Evolutionary conservation across 225 moss, liverwort and hornwort species (phyloP), one percentile per base, ranked within the genome.

Genomic region (Rhytidiadelphus loreus): DNA sequence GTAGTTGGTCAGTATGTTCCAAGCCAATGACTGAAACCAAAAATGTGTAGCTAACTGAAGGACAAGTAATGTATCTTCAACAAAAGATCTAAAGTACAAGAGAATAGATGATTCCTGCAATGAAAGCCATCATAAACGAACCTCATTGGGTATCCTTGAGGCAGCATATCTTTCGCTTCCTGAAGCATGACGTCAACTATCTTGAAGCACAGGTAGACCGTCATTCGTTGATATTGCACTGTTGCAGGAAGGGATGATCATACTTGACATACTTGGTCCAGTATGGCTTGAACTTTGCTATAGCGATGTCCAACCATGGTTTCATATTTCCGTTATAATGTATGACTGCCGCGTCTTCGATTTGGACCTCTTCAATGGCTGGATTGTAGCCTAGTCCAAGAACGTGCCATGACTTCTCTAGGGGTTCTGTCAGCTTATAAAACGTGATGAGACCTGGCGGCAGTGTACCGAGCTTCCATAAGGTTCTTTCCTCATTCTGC

Each of bases 381-480:
- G 93, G 95, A 56, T 95, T 95, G 90, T 95, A 95, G 72, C 95
- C 95, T 11, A 95, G 87, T 77, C 95, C 95, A 44, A 95, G 92
- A n/a, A 95, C 95, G 44, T 95, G 95, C 95, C 95, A 95, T 33
- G 93, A 87, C 80, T 95, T 95, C 16, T 92, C 65, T 53, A 95
- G 83, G 18, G 95, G 91, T 72, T 92, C 89, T 28, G 95, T 95
- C 75, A 91, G 85, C 82, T 92, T 93, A 56, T 95, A 94, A 84
- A 93, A 95, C 39, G 95, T 95, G 83, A 95, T 95, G 72, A 95
- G 92, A 84, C 95, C 95, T 62, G 95, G 95, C 56, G 95, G 95
- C 71, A 95, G 89, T 53, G 95, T 95, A 74, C 95, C 95, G 28
- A 95, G 92, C 87, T 95, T 95, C 95, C 95, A 95, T n/a, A 95